These are phyloP conservation scores for Hypericum androsaemum DNA, from an alignment of 345 rosid species.

Conservation along the genomic window DNA sequence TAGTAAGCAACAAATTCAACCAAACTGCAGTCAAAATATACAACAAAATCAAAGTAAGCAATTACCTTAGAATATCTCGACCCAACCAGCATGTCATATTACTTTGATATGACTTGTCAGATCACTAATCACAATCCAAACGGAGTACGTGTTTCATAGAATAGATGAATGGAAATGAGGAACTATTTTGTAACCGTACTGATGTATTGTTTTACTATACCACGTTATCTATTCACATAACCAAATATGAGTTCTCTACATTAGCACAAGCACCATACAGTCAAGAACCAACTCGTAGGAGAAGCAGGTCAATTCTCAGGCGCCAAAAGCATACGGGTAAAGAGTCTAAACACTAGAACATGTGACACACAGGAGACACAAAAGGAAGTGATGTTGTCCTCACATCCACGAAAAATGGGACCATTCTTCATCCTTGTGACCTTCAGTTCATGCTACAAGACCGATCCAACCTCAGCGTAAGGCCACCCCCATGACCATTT, in stretches of 20 bases:
- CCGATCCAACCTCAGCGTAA: conserved; percentile 54
- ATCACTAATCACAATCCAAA: too few relatives aligned
- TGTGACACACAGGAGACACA: conserved; percentile 18
- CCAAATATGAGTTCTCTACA: conserved; percentile 47
- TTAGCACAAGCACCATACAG: conserved; percentile 47
- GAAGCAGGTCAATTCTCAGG: conserved; percentile 40
- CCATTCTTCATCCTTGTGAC: conserved; percentile 37
- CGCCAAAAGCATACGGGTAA: conserved; percentile 29
- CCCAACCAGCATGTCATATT: too few relatives aligned
- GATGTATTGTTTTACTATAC: conserved; percentile 58
- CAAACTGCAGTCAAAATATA: too few relatives aligned
- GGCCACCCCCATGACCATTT: conserved; percentile 42
- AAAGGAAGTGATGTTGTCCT: conserved; percentile 23
- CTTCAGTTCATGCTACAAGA: conserved; percentile 80
- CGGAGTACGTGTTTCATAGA: neutral
- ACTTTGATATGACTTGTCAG: too few relatives aligned
- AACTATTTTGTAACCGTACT: neutral
- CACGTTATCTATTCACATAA: conserved; percentile 67
- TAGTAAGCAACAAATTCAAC: too few relatives aligned
- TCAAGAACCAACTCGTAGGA: conserved; percentile 44
- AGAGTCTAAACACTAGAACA: conserved; percentile 27
- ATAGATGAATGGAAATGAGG: too few relatives aligned
- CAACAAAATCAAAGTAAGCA: too few relatives aligned
- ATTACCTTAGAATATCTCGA: too few relatives aligned
- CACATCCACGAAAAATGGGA: conserved; percentile 23